Conservation (phyloP, 192 early-diverging fungal genomes). For the Entophlyctis luteolus region DNA sequence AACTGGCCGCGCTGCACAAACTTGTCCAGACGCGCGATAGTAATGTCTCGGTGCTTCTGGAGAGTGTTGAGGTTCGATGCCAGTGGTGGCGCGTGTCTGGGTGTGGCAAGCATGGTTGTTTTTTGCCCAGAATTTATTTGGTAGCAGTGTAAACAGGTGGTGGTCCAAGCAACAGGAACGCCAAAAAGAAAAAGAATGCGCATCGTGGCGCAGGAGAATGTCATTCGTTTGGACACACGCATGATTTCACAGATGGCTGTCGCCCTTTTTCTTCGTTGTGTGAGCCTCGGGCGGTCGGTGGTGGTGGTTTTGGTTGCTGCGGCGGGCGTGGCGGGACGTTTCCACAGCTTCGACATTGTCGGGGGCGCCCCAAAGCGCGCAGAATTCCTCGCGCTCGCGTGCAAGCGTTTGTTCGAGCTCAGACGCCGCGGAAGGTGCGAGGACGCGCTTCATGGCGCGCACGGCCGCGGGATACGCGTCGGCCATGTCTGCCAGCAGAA, state of each 20-base stretch:
- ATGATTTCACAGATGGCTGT: too few relatives aligned
- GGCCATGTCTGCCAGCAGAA: constrained; percentile 9
- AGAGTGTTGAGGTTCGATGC: constrained; percentile 18
- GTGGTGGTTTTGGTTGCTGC: too few relatives aligned
- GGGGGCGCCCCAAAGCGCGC: constrained; percentile 19
- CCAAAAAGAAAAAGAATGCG: too few relatives aligned
- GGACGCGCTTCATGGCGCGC: constrained; percentile 48
- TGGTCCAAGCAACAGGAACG: too few relatives aligned
- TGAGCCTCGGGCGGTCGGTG: too few relatives aligned
- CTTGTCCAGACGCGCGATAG: constrained; percentile 65
- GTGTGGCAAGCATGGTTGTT: too few relatives aligned
- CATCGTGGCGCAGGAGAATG: too few relatives aligned
- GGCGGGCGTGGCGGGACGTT: too few relatives aligned
- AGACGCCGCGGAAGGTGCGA: not conserved
- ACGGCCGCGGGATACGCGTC: constrained; percentile 46
- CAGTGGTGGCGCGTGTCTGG: not conserved
- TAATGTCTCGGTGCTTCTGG: constrained; percentile 51
- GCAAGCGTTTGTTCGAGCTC: constrained; percentile 18
- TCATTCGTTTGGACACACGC: too few relatives aligned
- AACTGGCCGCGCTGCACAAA: constrained; percentile 64
- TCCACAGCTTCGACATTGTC: constrained; percentile 22
- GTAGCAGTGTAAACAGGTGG: too few relatives aligned
- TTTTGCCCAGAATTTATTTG: too few relatives aligned
- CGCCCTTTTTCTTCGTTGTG: too few relatives aligned
- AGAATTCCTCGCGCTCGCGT: constrained; percentile 20